A percentile compares a stretch with the other conserved stretches of the same genome.
These are phyloP conservation scores for Russula griseocarnosa DNA, from an alignment of 768 basidiomycete species.

Conservation along the genomic window DNA sequence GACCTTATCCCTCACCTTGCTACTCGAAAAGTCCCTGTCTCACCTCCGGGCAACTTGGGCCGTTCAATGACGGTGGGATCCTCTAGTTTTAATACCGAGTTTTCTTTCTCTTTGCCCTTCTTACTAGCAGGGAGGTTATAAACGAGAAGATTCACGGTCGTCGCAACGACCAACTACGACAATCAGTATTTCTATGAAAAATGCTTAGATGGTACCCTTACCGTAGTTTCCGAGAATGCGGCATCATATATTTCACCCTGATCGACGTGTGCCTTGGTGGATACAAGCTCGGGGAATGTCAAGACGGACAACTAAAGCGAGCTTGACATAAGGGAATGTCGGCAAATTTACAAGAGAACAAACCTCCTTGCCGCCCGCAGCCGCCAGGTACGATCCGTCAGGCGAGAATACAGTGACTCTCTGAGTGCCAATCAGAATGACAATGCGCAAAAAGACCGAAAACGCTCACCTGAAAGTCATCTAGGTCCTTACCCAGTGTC, in stretches of 20 bases:
- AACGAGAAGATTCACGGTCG: constrained; percentile 58
- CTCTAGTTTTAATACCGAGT: constrained; percentile 24
- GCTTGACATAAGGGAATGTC: background rate
- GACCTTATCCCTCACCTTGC: constrained; percentile 14
- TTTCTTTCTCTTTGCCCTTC: constrained; percentile 43
- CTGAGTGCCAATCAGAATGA: constrained; percentile 42
- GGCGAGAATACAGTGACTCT: constrained; percentile 86
- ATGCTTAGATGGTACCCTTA: constrained; percentile 33
- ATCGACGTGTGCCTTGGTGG: constrained; percentile 47
- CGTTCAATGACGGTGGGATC: constrained; percentile 20
- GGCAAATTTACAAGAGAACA: constrained; percentile 25
- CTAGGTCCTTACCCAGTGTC: constrained; percentile 60
- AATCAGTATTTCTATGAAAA: background rate
- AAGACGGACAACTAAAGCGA: constrained; percentile 30
- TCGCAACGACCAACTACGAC: constrained; percentile 59
- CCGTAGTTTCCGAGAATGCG: constrained; percentile 65
- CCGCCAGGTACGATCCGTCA: constrained; percentile 57
- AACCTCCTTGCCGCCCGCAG: constrained; percentile 72
- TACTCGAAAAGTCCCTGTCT: constrained; percentile 10
- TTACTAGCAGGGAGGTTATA: constrained; percentile 50
- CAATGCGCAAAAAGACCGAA: background rate
- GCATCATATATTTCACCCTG: constrained; percentile 85
- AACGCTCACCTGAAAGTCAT: constrained; percentile 76
- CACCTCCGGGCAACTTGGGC: constrained; percentile 22
- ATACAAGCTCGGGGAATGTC: constrained; percentile 38